Percentiles rank a stretch among this genome's conserved stretches.
Evolutionary conservation across 106 monocot species (phyloP).

Genomic region (Apostasia ramifera): DNA sequence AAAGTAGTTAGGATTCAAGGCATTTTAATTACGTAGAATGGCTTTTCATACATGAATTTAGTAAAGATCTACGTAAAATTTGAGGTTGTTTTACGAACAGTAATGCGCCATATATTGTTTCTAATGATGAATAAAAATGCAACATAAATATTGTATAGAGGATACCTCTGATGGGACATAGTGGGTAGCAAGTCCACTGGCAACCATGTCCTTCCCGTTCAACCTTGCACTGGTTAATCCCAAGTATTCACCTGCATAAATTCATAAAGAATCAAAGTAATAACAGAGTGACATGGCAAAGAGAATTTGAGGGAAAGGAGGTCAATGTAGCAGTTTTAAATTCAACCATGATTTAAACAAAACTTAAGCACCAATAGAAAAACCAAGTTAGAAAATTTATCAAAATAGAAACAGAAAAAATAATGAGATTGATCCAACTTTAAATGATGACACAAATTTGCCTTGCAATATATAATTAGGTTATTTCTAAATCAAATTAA

Average conservation of each 20-base stretch:
- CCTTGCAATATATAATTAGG: too few species aligned
- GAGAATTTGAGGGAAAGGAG: too few species aligned
- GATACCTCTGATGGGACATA: constrained; percentile 84
- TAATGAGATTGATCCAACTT: too few species aligned
- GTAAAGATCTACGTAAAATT: not conserved
- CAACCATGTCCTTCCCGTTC: constrained; percentile 83
- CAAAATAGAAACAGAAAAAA: too few species aligned
- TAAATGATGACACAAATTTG: too few species aligned
- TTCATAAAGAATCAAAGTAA: not conserved
- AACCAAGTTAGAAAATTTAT: too few species aligned
- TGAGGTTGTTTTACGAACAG: not conserved
- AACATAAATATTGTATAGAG: not conserved
- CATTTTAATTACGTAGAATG: not conserved
- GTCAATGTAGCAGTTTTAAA: too few species aligned
- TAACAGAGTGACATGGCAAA: not conserved
- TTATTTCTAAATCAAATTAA: too few species aligned
- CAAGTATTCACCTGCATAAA: constrained; percentile 68
- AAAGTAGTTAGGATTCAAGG: too few species aligned
- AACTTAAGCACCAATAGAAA: too few species aligned
- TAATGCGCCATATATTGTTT: not conserved
- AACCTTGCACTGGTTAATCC: constrained; percentile 78
- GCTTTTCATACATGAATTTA: not conserved
- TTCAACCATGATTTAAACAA: too few species aligned
- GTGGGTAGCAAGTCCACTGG: constrained; percentile 76
- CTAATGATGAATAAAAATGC: too few species aligned